Percentiles rank a stretch among this genome's conserved stretches.
These are phyloP conservation scores for Moesziomyces parantarcticus DNA, from an alignment of 1,284 basidiomycete species.

Conservation along the genomic window DNA sequence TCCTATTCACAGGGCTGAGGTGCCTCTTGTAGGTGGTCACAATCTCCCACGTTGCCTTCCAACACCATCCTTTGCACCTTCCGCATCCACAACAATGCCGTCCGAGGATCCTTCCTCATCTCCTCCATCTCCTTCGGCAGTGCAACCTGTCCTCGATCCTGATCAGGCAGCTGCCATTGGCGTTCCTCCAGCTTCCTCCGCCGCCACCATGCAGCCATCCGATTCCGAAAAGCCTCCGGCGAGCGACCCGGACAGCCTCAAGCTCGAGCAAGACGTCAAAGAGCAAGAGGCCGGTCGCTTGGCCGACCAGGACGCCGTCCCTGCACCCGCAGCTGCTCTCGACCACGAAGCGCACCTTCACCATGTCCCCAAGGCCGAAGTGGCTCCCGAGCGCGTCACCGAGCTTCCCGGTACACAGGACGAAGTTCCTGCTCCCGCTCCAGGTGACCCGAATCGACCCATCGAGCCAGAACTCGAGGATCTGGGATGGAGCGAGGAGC, in stretches of 20 bases:
- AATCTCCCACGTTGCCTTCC: too few species aligned
- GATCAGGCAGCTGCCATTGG: constrained; percentile 43
- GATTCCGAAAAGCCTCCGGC: constrained; percentile 18
- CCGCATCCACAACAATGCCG: not conserved
- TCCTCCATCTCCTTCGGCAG: not conserved
- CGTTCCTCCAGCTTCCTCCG: constrained; percentile 6
- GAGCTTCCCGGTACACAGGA: constrained; percentile 25
- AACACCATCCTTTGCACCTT: not conserved
- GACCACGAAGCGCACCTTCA: constrained; percentile 47
- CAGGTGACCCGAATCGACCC: constrained; percentile 46
- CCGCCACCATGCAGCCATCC: constrained; percentile 21
- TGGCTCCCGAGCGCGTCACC: constrained; percentile 36
- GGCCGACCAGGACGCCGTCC: constrained; percentile 20
- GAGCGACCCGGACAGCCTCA: constrained; percentile 24
- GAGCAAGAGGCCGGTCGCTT: constrained; percentile 27
- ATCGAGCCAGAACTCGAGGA: constrained; percentile 56
- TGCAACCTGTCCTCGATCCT: constrained; percentile 32
- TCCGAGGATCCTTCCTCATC: constrained; percentile 3
- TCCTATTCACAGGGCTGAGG: not conserved
- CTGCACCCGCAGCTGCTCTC: constrained; percentile 25
- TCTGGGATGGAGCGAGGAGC: constrained; percentile 59
- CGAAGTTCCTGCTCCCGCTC: constrained; percentile 35
- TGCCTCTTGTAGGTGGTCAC: too few species aligned
- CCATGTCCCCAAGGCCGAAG: constrained; percentile 37
- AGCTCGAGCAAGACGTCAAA: not conserved